Conservation (phyloP, 495 filamentous ascomycete species). For the Podospora tetraspora region DNA sequence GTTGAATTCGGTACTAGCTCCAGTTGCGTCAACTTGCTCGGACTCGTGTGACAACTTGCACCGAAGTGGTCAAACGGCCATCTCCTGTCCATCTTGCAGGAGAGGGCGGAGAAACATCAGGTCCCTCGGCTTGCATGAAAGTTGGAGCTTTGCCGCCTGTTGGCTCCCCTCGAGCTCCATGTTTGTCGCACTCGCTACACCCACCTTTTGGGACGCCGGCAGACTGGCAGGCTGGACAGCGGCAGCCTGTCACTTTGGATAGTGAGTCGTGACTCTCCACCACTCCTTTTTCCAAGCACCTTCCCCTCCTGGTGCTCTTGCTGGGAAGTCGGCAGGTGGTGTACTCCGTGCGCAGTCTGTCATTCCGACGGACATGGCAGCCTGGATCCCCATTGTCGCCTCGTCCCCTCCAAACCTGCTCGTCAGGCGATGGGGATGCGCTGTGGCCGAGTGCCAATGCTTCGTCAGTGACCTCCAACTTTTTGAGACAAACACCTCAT, state of each 20-base stretch:
- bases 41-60: background rate
- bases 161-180: background rate
- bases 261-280: too few species aligned
- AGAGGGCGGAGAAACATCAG: background rate
- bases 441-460: background rate
- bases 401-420: background rate
- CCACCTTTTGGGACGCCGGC: too few species aligned
- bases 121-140: background rate
- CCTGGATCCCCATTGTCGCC: background rate
- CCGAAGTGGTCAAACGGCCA: background rate
- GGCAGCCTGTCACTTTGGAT: background rate
- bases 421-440: background rate
- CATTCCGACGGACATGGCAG: background rate
- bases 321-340: background rate
- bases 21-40: background rate
- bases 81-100: background rate
- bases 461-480: background rate
- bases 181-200: background rate
- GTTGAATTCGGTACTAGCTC: background rate
- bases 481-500: slow-evolving; percentile 8
- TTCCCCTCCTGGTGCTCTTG: slow-evolving; percentile 6
- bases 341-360: slow-evolving; percentile 8
- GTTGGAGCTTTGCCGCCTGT: background rate
- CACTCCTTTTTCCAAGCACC: slow-evolving; percentile 1
- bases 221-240: background rate